Conservation (phyloP, 1,139 yeast genomes). For the Pichia cactophila region DNA sequence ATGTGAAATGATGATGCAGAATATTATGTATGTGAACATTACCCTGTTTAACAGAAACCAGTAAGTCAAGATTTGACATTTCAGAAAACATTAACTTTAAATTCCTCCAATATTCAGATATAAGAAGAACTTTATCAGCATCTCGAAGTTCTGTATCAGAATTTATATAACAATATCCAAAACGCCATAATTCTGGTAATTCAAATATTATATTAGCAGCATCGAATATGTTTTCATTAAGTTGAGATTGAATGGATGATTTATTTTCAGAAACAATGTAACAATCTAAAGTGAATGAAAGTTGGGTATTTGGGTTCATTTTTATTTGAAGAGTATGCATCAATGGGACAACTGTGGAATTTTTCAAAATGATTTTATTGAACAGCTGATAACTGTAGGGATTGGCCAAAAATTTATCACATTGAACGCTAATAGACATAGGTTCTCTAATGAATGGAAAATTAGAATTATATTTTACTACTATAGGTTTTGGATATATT, state of each 20-base stretch:
- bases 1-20: slow-evolving; percentile 13
- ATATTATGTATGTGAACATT: slow-evolving; percentile 7
- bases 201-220: slow-evolving; percentile 10
- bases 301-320: not conserved
- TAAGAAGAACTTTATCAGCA: not conserved
- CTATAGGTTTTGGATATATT: not conserved
- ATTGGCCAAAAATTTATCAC: slow-evolving; percentile 7
- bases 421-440: slow-evolving; percentile 11
- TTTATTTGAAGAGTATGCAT: not conserved
- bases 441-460: slow-evolving; percentile 17
- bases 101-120: slow-evolving; percentile 7
- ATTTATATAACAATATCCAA: slow-evolving; percentile 1
- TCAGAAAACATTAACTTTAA: slow-evolving; percentile 6
- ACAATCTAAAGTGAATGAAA: not conserved
- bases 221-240: slow-evolving; percentile 1
- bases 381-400: slow-evolving; percentile 8
- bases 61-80: slow-evolving; percentile 8
- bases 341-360: slow-evolving; percentile 3
- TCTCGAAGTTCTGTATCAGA: not conserved
- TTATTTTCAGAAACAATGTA: not conserved
- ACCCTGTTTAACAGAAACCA: slow-evolving; percentile 5
- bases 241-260: not conserved
- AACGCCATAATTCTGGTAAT: slow-evolving; percentile 9
- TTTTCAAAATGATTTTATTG: slow-evolving; percentile 13
- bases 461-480: slow-evolving; percentile 7